phyloP scores from a whole-genome alignment of 768 basidiomycete genomes.

The Chiua virens region DNA sequence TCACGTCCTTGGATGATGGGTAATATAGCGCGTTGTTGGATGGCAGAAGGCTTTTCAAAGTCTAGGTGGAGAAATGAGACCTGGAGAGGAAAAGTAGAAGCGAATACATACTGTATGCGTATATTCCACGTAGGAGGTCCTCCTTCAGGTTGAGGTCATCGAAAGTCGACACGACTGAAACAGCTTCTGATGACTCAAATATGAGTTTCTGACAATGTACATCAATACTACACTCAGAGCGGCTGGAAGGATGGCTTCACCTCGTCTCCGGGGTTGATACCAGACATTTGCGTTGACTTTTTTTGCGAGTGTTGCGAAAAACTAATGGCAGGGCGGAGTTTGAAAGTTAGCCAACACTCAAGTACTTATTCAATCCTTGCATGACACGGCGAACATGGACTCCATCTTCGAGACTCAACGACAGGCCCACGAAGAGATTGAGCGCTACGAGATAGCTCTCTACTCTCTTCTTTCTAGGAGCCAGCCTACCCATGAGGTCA shows the following conservation, averaged over 20 bases:
- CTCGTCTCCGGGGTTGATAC: constrained; percentile 85
- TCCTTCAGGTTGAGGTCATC: constrained; percentile 92
- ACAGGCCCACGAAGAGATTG: constrained; percentile 93
- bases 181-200: constrained; percentile 92
- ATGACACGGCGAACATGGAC: constrained; percentile 59
- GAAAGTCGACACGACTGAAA: constrained; percentile 86
- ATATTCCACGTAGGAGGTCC: constrained; percentile 93
- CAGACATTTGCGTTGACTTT: constrained; percentile 63
- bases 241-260: constrained; percentile 39
- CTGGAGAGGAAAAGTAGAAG: background rate
- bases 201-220: constrained; percentile 69
- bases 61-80: constrained; percentile 41
- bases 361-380: too few species aligned
- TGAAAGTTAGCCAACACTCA: constrained; percentile 36
- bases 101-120: constrained; percentile 84
- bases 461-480: constrained; percentile 78
- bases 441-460: constrained; percentile 86
- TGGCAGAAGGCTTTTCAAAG: constrained; percentile 98
- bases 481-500: constrained; percentile 58
- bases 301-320: constrained; percentile 38
- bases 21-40: constrained; percentile 96
- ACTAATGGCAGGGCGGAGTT: constrained; percentile 48
- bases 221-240: constrained; percentile 7
- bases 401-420: constrained; percentile 92
- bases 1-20: constrained; percentile 95